Conservation (phyloP, 306 rosid genomes). For the Casuarina cunninghamiana region DNA sequence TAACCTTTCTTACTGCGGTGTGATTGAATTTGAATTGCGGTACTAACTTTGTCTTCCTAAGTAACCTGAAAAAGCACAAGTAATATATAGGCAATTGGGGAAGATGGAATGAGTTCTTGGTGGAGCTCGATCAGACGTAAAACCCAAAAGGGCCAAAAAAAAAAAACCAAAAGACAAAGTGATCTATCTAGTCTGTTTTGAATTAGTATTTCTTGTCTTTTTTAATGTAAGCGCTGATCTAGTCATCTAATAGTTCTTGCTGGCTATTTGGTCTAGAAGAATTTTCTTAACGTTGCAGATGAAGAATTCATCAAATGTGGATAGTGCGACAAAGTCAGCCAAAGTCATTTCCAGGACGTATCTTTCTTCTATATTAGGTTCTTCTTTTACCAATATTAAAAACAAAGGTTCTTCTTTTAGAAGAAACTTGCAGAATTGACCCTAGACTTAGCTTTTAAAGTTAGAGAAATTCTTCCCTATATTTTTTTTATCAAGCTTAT, state of each 20-base stretch:
- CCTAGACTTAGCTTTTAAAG: too few relatives aligned
- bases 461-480: too few relatives aligned
- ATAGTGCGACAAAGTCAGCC: background rate
- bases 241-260: background rate
- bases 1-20: background rate
- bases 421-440: background rate
- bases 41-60: too few relatives aligned
- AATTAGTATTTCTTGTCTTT: too few relatives aligned
- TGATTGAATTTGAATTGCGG: background rate
- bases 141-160: too few relatives aligned
- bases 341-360: background rate
- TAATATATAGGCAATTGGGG: too few relatives aligned
- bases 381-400: background rate
- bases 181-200: background rate
- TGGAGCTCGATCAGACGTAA: too few relatives aligned
- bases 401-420: background rate
- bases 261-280: constrained; percentile 8
- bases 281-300: background rate
- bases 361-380: background rate
- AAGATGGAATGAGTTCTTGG: too few relatives aligned
- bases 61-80: too few relatives aligned
- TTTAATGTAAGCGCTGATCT: background rate
- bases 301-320: background rate
- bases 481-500: too few relatives aligned
- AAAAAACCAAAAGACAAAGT: too few relatives aligned